A percentile compares a stretch with the other conserved stretches of the same genome.
phyloP scores from a whole-genome alignment of 257 asterid genomes.

The Linaria vulgaris region DNA sequence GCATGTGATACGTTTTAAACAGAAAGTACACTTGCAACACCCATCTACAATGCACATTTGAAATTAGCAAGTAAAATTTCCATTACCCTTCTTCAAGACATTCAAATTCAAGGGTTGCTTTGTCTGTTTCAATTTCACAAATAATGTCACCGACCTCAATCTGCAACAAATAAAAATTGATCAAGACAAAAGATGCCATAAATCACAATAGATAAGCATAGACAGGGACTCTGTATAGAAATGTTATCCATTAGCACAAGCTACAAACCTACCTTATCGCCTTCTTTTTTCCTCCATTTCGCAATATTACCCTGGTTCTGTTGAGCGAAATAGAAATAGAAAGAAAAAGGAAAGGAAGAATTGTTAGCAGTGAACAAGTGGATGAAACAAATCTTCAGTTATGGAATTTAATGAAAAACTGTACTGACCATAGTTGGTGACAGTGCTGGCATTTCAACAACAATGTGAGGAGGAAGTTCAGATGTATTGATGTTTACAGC shows the following conservation, averaged over 20 bases:
- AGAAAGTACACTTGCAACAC: slow-evolving; percentile 12
- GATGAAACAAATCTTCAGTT: slow-evolving; percentile 19
- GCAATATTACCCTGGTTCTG: slow-evolving; percentile 94
- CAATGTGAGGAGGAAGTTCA: slow-evolving; percentile 91
- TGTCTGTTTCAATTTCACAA: slow-evolving; percentile 99
- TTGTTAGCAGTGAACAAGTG: slow-evolving; percentile 28
- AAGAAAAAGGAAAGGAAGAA: slow-evolving; percentile 19
- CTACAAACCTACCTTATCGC: slow-evolving; percentile 75
- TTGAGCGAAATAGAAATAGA: slow-evolving; percentile 28
- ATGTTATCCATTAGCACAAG: slow-evolving; percentile 23
- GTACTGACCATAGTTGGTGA: slow-evolving; percentile 94
- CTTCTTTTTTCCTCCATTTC: slow-evolving; percentile 89
- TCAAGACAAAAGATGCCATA: slow-evolving; percentile 11
- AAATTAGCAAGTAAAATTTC: slow-evolving; percentile 21
- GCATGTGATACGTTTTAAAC: slow-evolving; percentile 5
- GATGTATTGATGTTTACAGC: slow-evolving; percentile 56
- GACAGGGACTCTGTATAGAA: slow-evolving; percentile 6
- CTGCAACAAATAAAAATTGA: slow-evolving; percentile 50
- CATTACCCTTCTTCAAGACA: slow-evolving; percentile 98
- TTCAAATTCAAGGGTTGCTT: slow-evolving; percentile 95
- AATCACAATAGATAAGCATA: slow-evolving; percentile 22
- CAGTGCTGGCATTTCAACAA: slow-evolving; percentile 93
- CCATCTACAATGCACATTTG: slow-evolving; percentile 23
- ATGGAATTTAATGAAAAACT: slow-evolving; percentile 22
- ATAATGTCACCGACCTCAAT: slow-evolving; percentile 89